phyloP scores from a whole-genome alignment of 2,329 filamentous ascomycete species.

The Scytalidium sp. region DNA sequence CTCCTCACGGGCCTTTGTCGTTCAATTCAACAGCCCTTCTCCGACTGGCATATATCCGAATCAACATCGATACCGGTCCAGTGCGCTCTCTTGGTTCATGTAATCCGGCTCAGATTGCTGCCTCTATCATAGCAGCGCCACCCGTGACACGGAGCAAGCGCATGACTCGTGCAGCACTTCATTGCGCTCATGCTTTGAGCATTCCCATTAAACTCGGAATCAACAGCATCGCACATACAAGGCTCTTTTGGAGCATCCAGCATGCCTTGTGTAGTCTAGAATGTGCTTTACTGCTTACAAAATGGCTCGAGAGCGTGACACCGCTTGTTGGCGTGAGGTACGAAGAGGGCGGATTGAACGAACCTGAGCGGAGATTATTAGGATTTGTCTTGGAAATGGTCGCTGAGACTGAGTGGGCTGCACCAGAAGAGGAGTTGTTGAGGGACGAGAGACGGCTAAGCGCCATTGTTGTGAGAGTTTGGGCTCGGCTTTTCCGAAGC shows the following conservation, averaged over 20 bases:
- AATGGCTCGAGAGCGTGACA: conserved; percentile 30
- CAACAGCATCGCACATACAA: conserved; percentile 59
- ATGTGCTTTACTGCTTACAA: conserved; percentile 57
- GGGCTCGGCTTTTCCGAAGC: conserved; percentile 58
- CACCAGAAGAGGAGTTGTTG: conserved; percentile 40
- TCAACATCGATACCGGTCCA: conserved; percentile 63
- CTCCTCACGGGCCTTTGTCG: conserved; percentile 58
- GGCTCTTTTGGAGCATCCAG: conserved; percentile 62
- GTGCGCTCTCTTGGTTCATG: conserved; percentile 62
- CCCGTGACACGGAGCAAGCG: conserved; percentile 56
- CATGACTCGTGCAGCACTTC: conserved; percentile 61
- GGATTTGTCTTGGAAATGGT: conserved; percentile 56
- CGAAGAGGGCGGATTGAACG: neutral
- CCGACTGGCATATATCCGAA: conserved; percentile 59
- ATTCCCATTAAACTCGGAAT: conserved; percentile 63
- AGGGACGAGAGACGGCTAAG: conserved; percentile 47
- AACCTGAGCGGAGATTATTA: conserved; percentile 47
- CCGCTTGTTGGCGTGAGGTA: neutral
- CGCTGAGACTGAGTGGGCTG: conserved; percentile 61
- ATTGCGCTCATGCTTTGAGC: conserved; percentile 66
- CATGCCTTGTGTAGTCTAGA: conserved; percentile 61
- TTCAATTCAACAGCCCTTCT: conserved; percentile 63
- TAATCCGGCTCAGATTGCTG: conserved; percentile 61
- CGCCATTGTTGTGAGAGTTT: conserved; percentile 55
- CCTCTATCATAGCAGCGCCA: conserved; percentile 56